A percentile compares a stretch with the other conserved stretches of the same genome.
phyloP scores from a whole-genome alignment of 2,329 filamentous ascomycete species.

The Fusarium transvaalense region DNA sequence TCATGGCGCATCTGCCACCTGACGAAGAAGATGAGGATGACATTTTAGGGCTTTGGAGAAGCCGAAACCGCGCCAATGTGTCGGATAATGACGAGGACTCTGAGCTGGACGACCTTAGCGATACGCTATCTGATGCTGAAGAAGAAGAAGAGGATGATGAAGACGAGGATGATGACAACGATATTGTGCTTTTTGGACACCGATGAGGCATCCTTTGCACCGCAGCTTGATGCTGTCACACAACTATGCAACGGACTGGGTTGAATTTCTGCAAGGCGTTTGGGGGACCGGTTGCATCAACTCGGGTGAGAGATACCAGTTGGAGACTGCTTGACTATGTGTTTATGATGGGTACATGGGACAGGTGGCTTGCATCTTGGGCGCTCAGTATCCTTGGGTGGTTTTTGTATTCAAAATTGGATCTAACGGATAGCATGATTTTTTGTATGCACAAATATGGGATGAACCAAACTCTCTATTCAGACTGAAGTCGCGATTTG shows the following conservation, averaged over 20 bases:
- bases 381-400: conserved; percentile 26
- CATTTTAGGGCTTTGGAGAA: conserved; percentile 69
- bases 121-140: conserved; percentile 58
- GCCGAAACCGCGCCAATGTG: conserved; percentile 60
- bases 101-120: conserved; percentile 58
- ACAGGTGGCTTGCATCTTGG: conserved; percentile 29
- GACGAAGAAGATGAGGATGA: conserved; percentile 66
- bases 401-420: conserved; percentile 10
- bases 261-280: conserved; percentile 45
- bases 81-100: conserved; percentile 63
- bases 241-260: conserved; percentile 4
- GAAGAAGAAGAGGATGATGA: conserved; percentile 63
- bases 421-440: conserved; percentile 16
- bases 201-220: conserved; percentile 50
- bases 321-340: conserved; percentile 21
- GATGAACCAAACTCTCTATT: conserved; percentile 18
- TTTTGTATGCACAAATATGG: conserved; percentile 17
- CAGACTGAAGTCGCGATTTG: conserved; percentile 2
- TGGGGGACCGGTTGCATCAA: conserved; percentile 24
- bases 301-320: conserved; percentile 26
- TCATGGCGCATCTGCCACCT: conserved; percentile 46
- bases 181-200: conserved; percentile 65
- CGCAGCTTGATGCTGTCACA: conserved; percentile 14
- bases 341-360: conserved; percentile 26
- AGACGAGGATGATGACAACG: conserved; percentile 64